phyloP scores from a whole-genome alignment of 352 stramenopile species.

The Phytopythium cucurbitacearum region DNA sequence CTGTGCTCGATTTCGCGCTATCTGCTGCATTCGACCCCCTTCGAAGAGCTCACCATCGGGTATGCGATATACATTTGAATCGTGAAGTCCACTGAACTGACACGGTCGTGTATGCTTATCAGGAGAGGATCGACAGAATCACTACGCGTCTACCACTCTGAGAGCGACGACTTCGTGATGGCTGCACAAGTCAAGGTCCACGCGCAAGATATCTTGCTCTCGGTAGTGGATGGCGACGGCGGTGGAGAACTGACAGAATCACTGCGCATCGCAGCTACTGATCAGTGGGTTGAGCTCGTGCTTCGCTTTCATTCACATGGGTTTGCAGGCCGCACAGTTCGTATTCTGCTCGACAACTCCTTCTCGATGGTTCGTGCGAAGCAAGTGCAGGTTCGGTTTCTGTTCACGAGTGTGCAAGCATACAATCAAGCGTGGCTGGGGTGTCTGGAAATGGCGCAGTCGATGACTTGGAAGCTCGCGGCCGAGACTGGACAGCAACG shows the following conservation, averaged over 20 bases:
- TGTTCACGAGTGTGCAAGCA: constrained; percentile 8
- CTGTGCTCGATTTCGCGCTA: constrained; percentile 52
- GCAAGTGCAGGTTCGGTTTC: constrained; percentile 39
- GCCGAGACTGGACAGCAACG: constrained; percentile 29
- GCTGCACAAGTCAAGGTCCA: constrained; percentile 31
- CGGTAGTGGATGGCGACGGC: constrained; percentile 15
- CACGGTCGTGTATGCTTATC: background rate
- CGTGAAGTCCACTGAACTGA: background rate
- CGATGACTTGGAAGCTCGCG: constrained; percentile 69
- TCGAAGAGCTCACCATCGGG: constrained; percentile 40
- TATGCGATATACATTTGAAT: constrained; percentile 15
- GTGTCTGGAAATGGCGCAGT: constrained; percentile 59
- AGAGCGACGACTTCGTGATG: constrained; percentile 3
- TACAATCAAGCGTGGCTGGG: constrained; percentile 54
- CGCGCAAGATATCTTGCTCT: constrained; percentile 37
- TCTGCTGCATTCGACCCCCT: constrained; percentile 25
- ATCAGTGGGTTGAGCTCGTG: constrained; percentile 51
- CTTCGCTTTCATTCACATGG: constrained; percentile 13
- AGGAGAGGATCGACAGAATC: constrained; percentile 3
- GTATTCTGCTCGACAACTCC: constrained; percentile 62
- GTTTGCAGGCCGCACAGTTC: background rate
- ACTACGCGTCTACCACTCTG: background rate
- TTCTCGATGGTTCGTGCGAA: constrained; percentile 63
- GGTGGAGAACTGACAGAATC: constrained; percentile 29
- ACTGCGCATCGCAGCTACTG: constrained; percentile 30